Evolutionary conservation across 2,329 filamentous ascomycete genomes (phyloP).

Genomic region (Orbilia ellipsospora): DNA sequence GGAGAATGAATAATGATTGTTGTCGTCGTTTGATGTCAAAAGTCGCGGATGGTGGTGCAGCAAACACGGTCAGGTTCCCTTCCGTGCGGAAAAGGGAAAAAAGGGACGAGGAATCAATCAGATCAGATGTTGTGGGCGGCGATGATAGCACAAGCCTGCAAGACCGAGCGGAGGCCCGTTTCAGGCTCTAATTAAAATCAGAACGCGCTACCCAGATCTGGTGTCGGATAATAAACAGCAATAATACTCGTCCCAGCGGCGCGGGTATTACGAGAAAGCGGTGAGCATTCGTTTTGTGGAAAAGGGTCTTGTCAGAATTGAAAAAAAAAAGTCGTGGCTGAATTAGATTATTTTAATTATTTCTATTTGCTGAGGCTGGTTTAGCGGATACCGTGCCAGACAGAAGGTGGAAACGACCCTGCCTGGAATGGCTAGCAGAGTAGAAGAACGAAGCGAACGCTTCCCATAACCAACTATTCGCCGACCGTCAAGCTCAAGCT

Average conservation of each 20-base stretch:
- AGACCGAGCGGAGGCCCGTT: constrained; percentile 18
- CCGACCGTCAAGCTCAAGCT: no score
- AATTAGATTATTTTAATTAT: neutral
- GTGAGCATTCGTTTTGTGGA: neutral
- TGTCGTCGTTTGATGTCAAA: neutral
- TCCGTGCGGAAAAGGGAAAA: neutral
- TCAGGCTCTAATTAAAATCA: constrained; percentile 7
- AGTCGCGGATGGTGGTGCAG: constrained; percentile 11
- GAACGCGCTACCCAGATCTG: constrained; percentile 38
- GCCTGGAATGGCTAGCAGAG: neutral
- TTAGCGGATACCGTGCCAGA: constrained; percentile 7
- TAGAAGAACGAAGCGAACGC: neutral
- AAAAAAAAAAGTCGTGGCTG: constrained; percentile 19
- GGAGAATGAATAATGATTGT: neutral
- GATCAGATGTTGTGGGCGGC: constrained; percentile 6
- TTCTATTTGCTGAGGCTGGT: constrained; percentile 9
- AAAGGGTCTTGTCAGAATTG: constrained; percentile 10
- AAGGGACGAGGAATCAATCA: neutral
- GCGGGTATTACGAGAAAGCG: neutral
- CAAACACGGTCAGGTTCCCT: constrained; percentile 6
- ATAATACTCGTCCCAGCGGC: constrained; percentile 29
- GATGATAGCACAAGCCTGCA: neutral
- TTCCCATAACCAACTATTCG: no score
- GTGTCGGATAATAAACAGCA: constrained; percentile 9
- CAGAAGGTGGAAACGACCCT: neutral